Evolutionary conservation across 768 basidiomycete species (phyloP).

Genomic region (Amyloporia xantha): DNA sequence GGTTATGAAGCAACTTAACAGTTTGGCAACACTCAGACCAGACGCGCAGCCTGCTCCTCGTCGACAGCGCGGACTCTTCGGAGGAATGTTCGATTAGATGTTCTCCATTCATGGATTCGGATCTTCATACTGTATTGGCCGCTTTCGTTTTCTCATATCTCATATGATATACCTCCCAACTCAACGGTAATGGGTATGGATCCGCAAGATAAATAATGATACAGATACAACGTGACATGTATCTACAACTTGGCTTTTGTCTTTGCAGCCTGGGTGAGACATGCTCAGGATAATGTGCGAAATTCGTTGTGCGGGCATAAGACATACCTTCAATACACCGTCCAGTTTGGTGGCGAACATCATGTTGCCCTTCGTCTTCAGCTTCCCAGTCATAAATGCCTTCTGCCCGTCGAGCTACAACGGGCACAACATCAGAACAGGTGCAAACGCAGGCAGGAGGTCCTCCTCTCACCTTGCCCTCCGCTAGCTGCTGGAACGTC

Average conservation of each 20-base stretch:
- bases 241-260: conserved; percentile 19
- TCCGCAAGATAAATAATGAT: conserved; percentile 1
- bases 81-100: conserved; percentile 46
- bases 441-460: neutral
- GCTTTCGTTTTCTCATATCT: neutral
- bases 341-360: conserved; percentile 94
- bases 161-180: conserved; percentile 2
- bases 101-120: neutral
- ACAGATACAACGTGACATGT: neutral
- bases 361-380: conserved; percentile 89
- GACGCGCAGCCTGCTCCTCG: conserved; percentile 72
- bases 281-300: neutral
- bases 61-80: conserved; percentile 74
- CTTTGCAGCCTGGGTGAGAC: conserved; percentile 10
- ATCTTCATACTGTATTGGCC: conserved; percentile 1
- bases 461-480: conserved; percentile 51
- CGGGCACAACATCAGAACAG: neutral
- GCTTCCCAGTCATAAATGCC: conserved; percentile 92
- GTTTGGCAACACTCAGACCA: conserved; percentile 80
- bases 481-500: conserved; percentile 62
- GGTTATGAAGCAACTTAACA: conserved; percentile 96
- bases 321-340: conserved; percentile 64
- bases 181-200: neutral
- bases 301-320: neutral
- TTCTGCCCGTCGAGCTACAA: conserved; percentile 83